Evolutionary conservation across 257 asterid species (phyloP).

Genomic region (Osmanthus fragrans): DNA sequence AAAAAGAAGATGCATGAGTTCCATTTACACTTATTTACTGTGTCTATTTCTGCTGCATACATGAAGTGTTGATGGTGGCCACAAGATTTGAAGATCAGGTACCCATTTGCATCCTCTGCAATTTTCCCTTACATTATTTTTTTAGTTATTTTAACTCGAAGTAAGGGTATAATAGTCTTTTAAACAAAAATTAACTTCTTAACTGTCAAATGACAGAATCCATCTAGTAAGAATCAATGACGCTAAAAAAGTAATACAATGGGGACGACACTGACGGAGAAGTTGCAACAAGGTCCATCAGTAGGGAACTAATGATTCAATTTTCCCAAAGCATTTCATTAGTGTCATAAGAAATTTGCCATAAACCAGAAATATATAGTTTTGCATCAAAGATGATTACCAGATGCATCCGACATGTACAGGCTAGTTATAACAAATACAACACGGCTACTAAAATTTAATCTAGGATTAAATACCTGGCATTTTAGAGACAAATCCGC

Average conservation of each 20-base stretch:
- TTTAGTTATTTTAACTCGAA: too few species aligned
- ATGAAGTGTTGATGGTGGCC: not conserved
- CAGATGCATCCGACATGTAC: not conserved
- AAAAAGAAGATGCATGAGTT: not conserved
- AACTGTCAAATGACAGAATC: not conserved
- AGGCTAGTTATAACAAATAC: not conserved
- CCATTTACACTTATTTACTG: not conserved
- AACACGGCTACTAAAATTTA: not conserved
- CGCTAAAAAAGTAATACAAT: not conserved
- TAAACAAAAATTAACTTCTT: not conserved
- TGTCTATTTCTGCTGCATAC: not conserved
- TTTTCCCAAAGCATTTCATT: not conserved
- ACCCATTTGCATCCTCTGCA: not conserved
- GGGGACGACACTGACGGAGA: not conserved
- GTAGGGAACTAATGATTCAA: not conserved
- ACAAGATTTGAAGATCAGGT: not conserved
- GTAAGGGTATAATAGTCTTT: not conserved
- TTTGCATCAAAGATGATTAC: not conserved
- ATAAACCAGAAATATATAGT: not conserved
- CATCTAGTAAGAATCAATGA: not conserved
- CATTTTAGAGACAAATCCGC: constrained; percentile 95
- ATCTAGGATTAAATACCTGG: constrained; percentile 57
- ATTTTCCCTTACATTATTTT: not conserved
- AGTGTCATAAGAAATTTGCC: not conserved
- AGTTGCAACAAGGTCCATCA: not conserved